A percentile compares a stretch with the other conserved stretches of the same genome.
Conservation (phyloP, 2,329 filamentous ascomycete species). For the Penicillium italicum region DNA sequence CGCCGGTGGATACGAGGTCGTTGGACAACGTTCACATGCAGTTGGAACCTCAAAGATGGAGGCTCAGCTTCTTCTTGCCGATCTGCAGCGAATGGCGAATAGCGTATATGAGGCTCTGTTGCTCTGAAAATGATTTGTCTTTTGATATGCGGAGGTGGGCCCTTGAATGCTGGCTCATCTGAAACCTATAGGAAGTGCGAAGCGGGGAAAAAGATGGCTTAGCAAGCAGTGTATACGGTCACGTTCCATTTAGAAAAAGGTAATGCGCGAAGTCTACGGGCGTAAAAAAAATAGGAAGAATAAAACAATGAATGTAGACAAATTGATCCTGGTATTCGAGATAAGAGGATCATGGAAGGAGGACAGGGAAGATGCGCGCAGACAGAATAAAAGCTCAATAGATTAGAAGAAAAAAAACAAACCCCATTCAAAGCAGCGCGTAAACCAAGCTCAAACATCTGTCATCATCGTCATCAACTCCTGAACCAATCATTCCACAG, state of each 20-base stretch:
- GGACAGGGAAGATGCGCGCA: background rate
- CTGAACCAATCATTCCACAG: slow-evolving; percentile 13
- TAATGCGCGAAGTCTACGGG: background rate
- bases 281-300: background rate
- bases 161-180: background rate
- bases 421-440: slow-evolving; percentile 5
- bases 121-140: background rate
- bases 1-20: background rate
- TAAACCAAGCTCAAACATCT: slow-evolving; percentile 7
- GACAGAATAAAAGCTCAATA: slow-evolving; percentile 1
- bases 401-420: slow-evolving; percentile 7
- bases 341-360: background rate
- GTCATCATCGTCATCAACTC: slow-evolving; percentile 9
- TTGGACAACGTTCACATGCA: background rate
- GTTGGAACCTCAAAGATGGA: background rate
- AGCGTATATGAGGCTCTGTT: slow-evolving; percentile 1
- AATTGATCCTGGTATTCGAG: background rate
- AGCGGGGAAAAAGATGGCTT: background rate
- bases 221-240: background rate
- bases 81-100: background rate
- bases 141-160: background rate
- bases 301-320: background rate
- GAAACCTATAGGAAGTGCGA: background rate
- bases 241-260: background rate
- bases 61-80: background rate